These are phyloP conservation scores for Sextonia rubra DNA, from an alignment of 164 flowering plant genomes.

Conservation along the genomic window DNA sequence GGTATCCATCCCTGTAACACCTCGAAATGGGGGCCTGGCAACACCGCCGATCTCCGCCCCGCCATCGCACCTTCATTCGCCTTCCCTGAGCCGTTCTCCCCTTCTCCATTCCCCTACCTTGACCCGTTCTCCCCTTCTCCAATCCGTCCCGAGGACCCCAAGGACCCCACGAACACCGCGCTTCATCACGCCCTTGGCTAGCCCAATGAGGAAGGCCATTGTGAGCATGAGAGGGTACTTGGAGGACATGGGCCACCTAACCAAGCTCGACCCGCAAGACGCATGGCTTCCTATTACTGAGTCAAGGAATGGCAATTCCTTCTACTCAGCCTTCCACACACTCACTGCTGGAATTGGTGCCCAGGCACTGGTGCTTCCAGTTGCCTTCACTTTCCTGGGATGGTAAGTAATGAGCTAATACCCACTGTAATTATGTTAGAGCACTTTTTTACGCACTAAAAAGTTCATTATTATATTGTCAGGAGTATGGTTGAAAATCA, in stretches of 20 bases:
- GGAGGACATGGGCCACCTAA: conserved; percentile 51
- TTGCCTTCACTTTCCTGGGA: conserved; percentile 68
- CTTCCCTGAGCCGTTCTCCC: conserved; percentile 26
- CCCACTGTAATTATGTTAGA: no score
- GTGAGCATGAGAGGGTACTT: conserved; percentile 38
- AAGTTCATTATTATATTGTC: no score
- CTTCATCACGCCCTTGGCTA: conserved; percentile 40
- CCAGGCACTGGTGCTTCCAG: conserved; percentile 75
- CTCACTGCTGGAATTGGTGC: conserved; percentile 71
- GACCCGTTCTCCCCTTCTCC: conserved; percentile 23
- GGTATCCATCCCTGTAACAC: conserved; percentile 15
- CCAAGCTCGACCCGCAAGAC: conserved; percentile 51
- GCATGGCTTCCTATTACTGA: conserved; percentile 87
- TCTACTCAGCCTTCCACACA: conserved; percentile 60
- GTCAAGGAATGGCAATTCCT: conserved; percentile 73
- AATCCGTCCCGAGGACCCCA: neutral
- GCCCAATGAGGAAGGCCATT: conserved; percentile 54
- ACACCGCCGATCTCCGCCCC: conserved; percentile 19
- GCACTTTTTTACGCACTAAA: no score
- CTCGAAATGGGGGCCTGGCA: neutral
- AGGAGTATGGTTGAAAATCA: no score
- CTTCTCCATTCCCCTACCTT: conserved; percentile 20
- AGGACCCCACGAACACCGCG: conserved; percentile 16
- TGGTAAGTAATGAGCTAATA: conserved; percentile 37
- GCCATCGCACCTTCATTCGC: conserved; percentile 17